A percentile compares a stretch with the other conserved stretches of the same genome.
These are phyloP conservation scores for Daldinia loculata DNA, from an alignment of 495 filamentous ascomycete genomes.

Conservation along the genomic window DNA sequence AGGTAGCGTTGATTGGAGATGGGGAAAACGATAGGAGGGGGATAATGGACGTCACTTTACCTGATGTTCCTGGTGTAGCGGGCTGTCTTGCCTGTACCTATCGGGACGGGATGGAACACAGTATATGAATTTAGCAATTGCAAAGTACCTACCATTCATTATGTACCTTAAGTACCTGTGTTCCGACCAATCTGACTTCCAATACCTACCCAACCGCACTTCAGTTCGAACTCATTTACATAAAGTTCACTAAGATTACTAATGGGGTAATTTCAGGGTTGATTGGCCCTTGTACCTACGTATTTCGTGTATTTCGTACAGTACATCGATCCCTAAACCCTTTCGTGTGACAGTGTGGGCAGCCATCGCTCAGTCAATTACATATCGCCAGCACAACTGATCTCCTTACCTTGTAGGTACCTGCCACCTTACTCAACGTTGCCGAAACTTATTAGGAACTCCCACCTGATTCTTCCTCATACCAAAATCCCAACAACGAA, in stretches of 20 bases:
- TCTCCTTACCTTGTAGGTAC: slow-evolving; percentile 34
- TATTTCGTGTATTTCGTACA: slow-evolving; percentile 18
- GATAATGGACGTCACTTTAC: slow-evolving; percentile 2
- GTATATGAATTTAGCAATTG: no score
- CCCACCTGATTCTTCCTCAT: slow-evolving; percentile 29
- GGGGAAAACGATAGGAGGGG: slow-evolving; percentile 1
- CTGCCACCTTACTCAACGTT: slow-evolving; percentile 33
- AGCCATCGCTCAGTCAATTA: slow-evolving; percentile 40
- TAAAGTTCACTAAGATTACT: slow-evolving; percentile 28
- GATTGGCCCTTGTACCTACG: slow-evolving; percentile 21
- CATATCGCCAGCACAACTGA: slow-evolving; percentile 44
- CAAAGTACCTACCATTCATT: no score
- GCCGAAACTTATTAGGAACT: slow-evolving; percentile 34
- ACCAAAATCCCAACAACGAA: slow-evolving; percentile 25
- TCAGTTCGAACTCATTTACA: background rate
- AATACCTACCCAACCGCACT: background rate
- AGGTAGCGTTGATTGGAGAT: slow-evolving; percentile 1
- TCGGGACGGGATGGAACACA: background rate
- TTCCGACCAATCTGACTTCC: slow-evolving; percentile 6
- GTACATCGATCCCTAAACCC: slow-evolving; percentile 23
- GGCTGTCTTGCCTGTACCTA: background rate
- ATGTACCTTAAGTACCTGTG: background rate
- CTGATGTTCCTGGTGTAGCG: background rate
- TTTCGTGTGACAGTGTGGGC: slow-evolving; percentile 28
- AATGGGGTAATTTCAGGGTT: slow-evolving; percentile 23